Base-by-base conservation (phyloP, 768 basidiomycete species). In the Lentinus tigrinus region DNA sequence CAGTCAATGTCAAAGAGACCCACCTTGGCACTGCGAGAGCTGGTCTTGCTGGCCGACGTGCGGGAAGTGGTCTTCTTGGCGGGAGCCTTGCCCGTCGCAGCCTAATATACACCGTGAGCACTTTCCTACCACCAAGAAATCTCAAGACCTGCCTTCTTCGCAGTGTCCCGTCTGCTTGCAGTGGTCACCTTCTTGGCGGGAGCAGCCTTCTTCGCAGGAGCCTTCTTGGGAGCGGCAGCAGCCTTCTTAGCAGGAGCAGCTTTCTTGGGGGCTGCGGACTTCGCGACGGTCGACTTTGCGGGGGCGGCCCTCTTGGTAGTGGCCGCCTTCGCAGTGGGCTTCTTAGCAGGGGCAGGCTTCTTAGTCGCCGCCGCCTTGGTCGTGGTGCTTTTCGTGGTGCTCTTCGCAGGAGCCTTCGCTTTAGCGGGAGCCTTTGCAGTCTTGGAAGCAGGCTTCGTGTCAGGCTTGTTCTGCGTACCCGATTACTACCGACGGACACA, bases 141-240 rank as follows among this genome's bases (percentile, higher is more conserved):
- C 6, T 42, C 8, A 42, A 26, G 14, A 17, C 47, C 37, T 43
- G 85, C 85, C 83, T 88, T 90, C 79, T 89, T 90, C 9, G 81
- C 83, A 1, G 77, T 46, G 31, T 78, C 83, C 34, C 83, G 76
- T 69, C 80, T 83, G 46, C 80, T 72, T 34, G 77, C 61, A 4
- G 73, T 37, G 42, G 70, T 56, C 23, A 67, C 64, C 67, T 71
- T 78, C 74, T 72, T 77, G 1, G 75, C 66, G 3, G 72, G 70
- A 58, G 77, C 73, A 16, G 77, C 84, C 56, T 80, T 63, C 66
- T 69, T 72, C 19, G 71, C 65, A 40, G 72, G 70, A 14, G 68
- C 65, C 52, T 76, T 65, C 65, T 66, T 62, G 43, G 68, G 58
- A 14, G 72, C 72, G 56, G 70, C 46, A 17, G 60, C 13, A 5